phyloP scores from a whole-genome alignment of 2,329 filamentous ascomycete species.

The Trichoderma cornu-damae region DNA sequence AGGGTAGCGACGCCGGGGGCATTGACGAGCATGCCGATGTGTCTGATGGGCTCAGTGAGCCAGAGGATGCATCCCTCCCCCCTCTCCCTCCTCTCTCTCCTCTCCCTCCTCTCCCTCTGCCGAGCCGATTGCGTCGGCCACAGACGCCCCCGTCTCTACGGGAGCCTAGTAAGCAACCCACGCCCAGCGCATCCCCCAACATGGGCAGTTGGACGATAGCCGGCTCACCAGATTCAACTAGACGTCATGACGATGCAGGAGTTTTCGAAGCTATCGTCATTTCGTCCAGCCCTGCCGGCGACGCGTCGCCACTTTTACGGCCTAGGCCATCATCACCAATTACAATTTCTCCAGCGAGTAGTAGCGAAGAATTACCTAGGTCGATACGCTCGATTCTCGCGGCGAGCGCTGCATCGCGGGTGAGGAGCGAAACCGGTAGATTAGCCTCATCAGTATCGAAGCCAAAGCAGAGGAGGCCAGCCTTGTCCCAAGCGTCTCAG shows the following conservation, averaged over 20 bases:
- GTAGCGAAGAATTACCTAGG: constrained; percentile 22
- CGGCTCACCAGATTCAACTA: constrained; percentile 42
- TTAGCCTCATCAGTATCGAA: not conserved
- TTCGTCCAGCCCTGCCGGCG: constrained; percentile 39
- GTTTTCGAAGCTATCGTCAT: constrained; percentile 40
- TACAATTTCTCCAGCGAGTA: constrained; percentile 13
- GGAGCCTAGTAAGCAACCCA: constrained; percentile 36
- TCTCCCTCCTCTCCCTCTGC: constrained; percentile 11
- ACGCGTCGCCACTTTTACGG: constrained; percentile 29
- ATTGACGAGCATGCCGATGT: not conserved
- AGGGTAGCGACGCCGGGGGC: not conserved
- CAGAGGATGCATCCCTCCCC: not conserved
- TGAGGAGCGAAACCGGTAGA: constrained; percentile 18
- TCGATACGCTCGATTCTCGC: constrained; percentile 27
- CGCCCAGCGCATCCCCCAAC: constrained; percentile 24
- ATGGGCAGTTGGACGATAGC: constrained; percentile 35
- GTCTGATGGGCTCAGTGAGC: not conserved
- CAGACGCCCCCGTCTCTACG: constrained; percentile 24
- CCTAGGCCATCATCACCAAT: constrained; percentile 23
- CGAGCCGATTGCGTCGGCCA: constrained; percentile 17
- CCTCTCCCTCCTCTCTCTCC: constrained; percentile 16
- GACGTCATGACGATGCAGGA: constrained; percentile 27
- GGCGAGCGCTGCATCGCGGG: constrained; percentile 22
- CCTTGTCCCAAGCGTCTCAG: constrained; percentile 17
- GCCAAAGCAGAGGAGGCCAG: not conserved